Base-by-base conservation (phyloP, 1,139 yeast species). In the Hanseniaspora uvarum region DNA sequence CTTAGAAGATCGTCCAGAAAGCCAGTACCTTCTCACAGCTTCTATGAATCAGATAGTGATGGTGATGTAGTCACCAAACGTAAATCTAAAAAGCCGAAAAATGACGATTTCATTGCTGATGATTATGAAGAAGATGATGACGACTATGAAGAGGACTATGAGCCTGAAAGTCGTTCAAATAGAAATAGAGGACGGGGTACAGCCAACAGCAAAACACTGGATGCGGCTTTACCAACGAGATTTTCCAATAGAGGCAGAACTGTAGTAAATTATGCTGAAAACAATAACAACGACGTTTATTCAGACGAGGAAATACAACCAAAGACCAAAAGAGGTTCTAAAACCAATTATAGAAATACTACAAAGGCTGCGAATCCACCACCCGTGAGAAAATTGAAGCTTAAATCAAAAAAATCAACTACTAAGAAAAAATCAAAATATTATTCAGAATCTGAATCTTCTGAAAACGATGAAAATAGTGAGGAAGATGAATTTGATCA, bases 1-100 rank as follows among this genome's bases (percentile, higher is more conserved):
- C 75, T 92, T 57, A 79, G 97, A 66, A 77, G 97, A 62, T 85
- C 95, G 34, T 82, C 84, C 45, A 77, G 97, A 61, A 82, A 86
- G 21, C 77, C 81, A 59, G 68, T 68, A 18, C 73, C 75, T 4
- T 67, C 69, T 2, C 80, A 76, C 24, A 69, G 74, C 45, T 77
- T 63, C 46, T 64, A 60, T 8, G 67, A 64, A 33, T 66, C 60
- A 30, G 72, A 68, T 36, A 69, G 63, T 11, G 72, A 68, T 28
- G 70, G 64, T 18, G 70, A 63, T 23, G 64, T 61, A 16, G 57
- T 34, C 59, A 55, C 24, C 53, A 37, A 21, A 37, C 39, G 23
- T 52, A 40, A 33, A 6, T 37, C 12, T 44, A 48, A 50, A 26
- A 50, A 41, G n/a, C 3, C 19, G n/a, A 58, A 55, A 19, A 58